A percentile compares a stretch with the other conserved stretches of the same genome.
These are phyloP conservation scores for Scleroderma bovista DNA, from an alignment of 768 basidiomycete species.

Conservation along the genomic window DNA sequence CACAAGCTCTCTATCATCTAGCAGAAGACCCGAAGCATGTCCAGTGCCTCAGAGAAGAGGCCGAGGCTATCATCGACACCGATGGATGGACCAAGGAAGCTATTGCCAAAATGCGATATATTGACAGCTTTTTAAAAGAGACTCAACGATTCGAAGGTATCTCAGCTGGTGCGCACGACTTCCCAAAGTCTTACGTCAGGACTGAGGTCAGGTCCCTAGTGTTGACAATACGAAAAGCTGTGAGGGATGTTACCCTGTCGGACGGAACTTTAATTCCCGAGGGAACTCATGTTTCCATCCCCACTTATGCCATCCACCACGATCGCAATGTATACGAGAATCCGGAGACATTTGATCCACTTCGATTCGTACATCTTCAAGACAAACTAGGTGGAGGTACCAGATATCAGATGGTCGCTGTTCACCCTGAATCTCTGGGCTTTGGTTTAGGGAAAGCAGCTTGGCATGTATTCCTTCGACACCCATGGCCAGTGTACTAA, in stretches of 20 bases:
- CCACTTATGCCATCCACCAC: slow-evolving; percentile 16
- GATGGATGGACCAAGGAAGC: slow-evolving; percentile 27
- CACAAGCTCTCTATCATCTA: slow-evolving; percentile 31
- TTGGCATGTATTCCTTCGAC: slow-evolving; percentile 12
- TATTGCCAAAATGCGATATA: slow-evolving; percentile 27
- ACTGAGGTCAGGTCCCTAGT: slow-evolving; percentile 9
- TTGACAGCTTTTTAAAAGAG: slow-evolving; percentile 40
- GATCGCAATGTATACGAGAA: slow-evolving; percentile 26
- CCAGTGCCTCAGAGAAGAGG: slow-evolving; percentile 34
- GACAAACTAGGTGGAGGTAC: slow-evolving; percentile 26
- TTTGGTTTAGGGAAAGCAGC: slow-evolving; percentile 33
- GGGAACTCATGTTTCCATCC: slow-evolving; percentile 24
- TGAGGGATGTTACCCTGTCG: slow-evolving; percentile 31
- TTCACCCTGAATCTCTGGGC: slow-evolving; percentile 26
- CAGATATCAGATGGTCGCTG: slow-evolving; percentile 33
- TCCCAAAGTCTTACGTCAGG: background rate
- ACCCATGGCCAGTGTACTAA: background rate
- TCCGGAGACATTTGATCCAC: slow-evolving; percentile 38
- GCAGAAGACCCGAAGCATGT: slow-evolving; percentile 32
- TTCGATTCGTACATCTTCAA: slow-evolving; percentile 40
- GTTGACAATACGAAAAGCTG: slow-evolving; percentile 26
- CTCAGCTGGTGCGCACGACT: slow-evolving; percentile 11
- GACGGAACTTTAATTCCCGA: slow-evolving; percentile 35
- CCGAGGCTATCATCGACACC: slow-evolving; percentile 21
- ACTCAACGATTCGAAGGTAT: slow-evolving; percentile 28